These are phyloP conservation scores for Fistulifera solaris DNA, from an alignment of 108 stramenopile species.

Conservation along the genomic window DNA sequence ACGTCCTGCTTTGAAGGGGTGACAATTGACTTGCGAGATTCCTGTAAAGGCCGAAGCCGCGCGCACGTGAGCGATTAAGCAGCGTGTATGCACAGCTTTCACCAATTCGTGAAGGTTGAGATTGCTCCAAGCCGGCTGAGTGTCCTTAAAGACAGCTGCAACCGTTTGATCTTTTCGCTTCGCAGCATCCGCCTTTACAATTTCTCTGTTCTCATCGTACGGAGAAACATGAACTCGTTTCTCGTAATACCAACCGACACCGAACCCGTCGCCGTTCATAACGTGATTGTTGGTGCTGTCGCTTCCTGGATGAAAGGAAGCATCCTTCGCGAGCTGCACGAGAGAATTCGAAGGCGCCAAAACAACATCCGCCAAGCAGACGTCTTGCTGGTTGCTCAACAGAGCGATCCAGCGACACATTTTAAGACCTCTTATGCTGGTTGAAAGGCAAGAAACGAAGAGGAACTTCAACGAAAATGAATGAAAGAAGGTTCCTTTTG, in stretches of 20 bases:
- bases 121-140: slow-evolving; percentile 17
- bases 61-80: slow-evolving; percentile 18
- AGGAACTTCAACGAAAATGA: no score
- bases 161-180: not conserved
- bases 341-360: slow-evolving; percentile 13
- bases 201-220: not conserved
- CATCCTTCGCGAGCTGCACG: slow-evolving; percentile 15
- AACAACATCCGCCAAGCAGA: slow-evolving; percentile 7
- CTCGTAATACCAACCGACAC: slow-evolving; percentile 7
- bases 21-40: slow-evolving; percentile 8
- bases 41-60: slow-evolving; percentile 12
- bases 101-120: slow-evolving; percentile 13
- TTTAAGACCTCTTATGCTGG: no score
- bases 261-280: slow-evolving; percentile 17
- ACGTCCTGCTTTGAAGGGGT: slow-evolving; percentile 21
- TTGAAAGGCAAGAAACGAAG: no score
- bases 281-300: slow-evolving; percentile 2
- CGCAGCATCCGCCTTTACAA: not conserved
- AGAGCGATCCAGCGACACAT: slow-evolving; percentile 4
- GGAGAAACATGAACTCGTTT: slow-evolving; percentile 3
- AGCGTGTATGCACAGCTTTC: slow-evolving; percentile 7
- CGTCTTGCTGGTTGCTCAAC: not conserved
- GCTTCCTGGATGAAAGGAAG: slow-evolving; percentile 17
- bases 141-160: slow-evolving; percentile 18
- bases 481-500: no score